Evolutionary conservation across 2,329 filamentous ascomycete genomes (phyloP).

Genomic region (Trichoderma guizhouense): DNA sequence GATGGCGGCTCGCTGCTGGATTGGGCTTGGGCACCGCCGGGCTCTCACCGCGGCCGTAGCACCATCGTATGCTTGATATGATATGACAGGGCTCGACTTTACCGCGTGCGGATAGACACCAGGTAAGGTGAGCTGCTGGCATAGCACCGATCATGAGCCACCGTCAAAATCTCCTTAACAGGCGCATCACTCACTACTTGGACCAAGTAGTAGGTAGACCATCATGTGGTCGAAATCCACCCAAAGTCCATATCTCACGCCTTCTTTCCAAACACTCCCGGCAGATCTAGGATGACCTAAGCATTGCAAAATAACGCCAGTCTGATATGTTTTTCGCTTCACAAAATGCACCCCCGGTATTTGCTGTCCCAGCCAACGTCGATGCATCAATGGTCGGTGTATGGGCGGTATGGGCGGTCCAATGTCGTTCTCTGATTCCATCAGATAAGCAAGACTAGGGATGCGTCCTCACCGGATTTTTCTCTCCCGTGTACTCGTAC

Average conservation of each 20-base stretch:
- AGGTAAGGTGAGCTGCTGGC: neutral
- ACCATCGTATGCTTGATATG: neutral
- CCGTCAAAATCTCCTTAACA: neutral
- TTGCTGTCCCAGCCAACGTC: neutral
- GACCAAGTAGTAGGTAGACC: neutral
- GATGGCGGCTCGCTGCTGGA: neutral
- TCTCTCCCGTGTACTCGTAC: neutral
- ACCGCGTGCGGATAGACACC: neutral
- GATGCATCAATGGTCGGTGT: neutral
- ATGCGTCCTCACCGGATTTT: neutral
- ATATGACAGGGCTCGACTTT: conserved; percentile 1
- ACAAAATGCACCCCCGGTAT: neutral
- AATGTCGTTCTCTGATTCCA: neutral
- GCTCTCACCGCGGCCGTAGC: conserved; percentile 3
- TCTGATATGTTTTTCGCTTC: neutral
- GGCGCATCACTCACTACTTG: neutral
- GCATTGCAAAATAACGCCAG: neutral
- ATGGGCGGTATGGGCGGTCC: neutral
- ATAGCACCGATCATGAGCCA: neutral
- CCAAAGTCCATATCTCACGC: neutral
- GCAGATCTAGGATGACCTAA: neutral
- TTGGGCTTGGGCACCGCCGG: conserved; percentile 11
- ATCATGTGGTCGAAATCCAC: neutral
- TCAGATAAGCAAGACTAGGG: conserved; percentile 2
- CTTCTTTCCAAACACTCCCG: neutral